phyloP scores from a whole-genome alignment of 805 yeast species.

The Candida dajiaensis region DNA sequence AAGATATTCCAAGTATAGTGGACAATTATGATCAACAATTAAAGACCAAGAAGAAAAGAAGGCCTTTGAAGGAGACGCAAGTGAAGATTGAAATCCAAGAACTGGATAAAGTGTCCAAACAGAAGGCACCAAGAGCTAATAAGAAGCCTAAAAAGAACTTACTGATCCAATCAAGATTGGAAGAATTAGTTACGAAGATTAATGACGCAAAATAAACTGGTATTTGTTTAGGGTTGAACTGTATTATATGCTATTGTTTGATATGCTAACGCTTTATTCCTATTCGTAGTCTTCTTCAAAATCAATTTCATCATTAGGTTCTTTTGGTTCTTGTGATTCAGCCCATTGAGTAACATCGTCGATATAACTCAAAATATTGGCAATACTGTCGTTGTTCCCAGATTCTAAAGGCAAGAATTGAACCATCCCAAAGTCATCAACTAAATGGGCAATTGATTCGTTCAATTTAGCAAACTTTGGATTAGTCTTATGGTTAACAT shows the following conservation, averaged over 20 bases:
- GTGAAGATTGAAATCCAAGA: neutral
- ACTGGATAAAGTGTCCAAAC: neutral
- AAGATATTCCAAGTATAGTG: slow-evolving; percentile 37
- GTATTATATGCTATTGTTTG: neutral
- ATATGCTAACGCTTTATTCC: no score
- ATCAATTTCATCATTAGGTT: slow-evolving; percentile 74
- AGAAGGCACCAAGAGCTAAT: slow-evolving; percentile 7
- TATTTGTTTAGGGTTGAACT: neutral
- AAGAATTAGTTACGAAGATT: slow-evolving; percentile 16
- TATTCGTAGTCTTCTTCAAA: slow-evolving; percentile 42
- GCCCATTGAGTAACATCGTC: slow-evolving; percentile 99
- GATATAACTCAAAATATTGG: slow-evolving; percentile 80
- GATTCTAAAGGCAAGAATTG: slow-evolving; percentile 90
- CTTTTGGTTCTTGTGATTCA: slow-evolving; percentile 94
- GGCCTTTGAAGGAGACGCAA: neutral
- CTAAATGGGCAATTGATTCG: slow-evolving; percentile 77
- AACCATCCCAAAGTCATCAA: slow-evolving; percentile 98
- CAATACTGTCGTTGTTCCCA: slow-evolving; percentile 66
- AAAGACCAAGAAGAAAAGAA: slow-evolving; percentile 1
- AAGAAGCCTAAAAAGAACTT: slow-evolving; percentile 9
- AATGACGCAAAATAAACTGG: slow-evolving; percentile 10
- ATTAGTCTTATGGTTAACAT: slow-evolving; percentile 43
- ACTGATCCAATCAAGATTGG: slow-evolving; percentile 18
- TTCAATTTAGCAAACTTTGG: slow-evolving; percentile 69
- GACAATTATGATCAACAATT: slow-evolving; percentile 20